Evolutionary conservation across 2,329 filamentous ascomycete genomes (phyloP).

Genomic region (Diaporthe sp.): DNA sequence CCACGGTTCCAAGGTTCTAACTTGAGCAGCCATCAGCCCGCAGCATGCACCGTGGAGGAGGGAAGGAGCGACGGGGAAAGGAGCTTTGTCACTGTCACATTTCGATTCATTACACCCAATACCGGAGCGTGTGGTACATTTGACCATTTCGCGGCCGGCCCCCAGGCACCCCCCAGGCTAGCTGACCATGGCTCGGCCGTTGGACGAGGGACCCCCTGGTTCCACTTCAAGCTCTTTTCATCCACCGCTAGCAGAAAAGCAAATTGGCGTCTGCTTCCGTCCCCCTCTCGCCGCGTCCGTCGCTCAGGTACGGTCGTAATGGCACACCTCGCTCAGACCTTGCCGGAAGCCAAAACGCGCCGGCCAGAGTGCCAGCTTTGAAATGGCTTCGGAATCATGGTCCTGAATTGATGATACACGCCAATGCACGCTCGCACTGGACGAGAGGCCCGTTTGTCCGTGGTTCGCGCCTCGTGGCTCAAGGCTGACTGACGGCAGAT

Average conservation of each 20-base stretch:
- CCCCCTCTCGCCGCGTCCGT: constrained; percentile 12
- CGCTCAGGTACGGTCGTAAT: constrained; percentile 4
- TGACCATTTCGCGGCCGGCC: neutral
- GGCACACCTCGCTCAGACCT: constrained; percentile 21
- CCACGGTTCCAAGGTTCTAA: neutral
- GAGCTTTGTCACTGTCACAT: constrained; percentile 26
- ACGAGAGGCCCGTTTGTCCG: neutral
- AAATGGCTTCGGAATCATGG: constrained; percentile 13
- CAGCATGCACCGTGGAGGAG: neutral
- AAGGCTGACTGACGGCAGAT: neutral
- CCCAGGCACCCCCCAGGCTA: neutral
- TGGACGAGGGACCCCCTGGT: constrained; percentile 22
- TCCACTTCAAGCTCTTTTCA: constrained; percentile 17
- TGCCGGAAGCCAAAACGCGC: constrained; percentile 25
- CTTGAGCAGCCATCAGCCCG: neutral
- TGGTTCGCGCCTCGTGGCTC: neutral
- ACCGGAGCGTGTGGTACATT: neutral
- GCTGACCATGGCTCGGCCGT: constrained; percentile 31
- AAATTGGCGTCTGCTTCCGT: constrained; percentile 29
- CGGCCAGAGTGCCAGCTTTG: constrained; percentile 7
- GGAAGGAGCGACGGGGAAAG: neutral
- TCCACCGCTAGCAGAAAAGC: constrained; percentile 28
- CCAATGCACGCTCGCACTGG: constrained; percentile 22
- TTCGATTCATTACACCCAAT: neutral
- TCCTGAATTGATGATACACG: constrained; percentile 17